Percentiles rank a stretch among this genome's conserved stretches.
phyloP scores from a whole-genome alignment of 306 rosid species.

The Malus sieversii region DNA sequence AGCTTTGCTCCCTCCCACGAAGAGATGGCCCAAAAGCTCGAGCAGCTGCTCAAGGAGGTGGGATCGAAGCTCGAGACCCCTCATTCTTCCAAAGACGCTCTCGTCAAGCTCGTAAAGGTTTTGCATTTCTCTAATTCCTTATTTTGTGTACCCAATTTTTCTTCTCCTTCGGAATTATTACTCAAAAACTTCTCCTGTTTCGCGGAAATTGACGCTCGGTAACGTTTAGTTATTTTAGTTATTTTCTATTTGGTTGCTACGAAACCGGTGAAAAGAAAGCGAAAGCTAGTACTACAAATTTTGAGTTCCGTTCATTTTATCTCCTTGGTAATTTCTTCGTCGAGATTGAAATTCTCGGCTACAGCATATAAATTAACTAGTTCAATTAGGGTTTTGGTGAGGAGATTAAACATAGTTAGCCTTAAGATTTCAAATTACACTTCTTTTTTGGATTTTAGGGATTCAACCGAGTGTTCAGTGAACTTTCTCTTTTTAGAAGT shows the following conservation, averaged over 20 bases:
- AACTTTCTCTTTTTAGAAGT: background rate
- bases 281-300: background rate
- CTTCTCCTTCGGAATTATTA: background rate
- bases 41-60: slow-evolving; percentile 80
- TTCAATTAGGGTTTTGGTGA: slow-evolving; percentile 16
- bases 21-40: slow-evolving; percentile 57
- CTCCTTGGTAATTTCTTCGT: background rate
- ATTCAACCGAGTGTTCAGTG: background rate
- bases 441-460: background rate
- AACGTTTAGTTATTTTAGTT: slow-evolving; percentile 19
- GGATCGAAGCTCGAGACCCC: slow-evolving; percentile 81
- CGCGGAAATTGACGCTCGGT: slow-evolving; percentile 1
- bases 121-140: slow-evolving; percentile 22
- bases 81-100: slow-evolving; percentile 77
- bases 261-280: background rate
- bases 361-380: background rate
- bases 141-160: background rate
- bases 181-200: background rate
- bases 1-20: slow-evolving; percentile 10
- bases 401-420: background rate
- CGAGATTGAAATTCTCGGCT: background rate
- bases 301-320: background rate
- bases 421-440: background rate
- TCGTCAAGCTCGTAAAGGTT: slow-evolving; percentile 83
- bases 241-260: slow-evolving; percentile 16